phyloP scores from a whole-genome alignment of 75 land plant genomes.

The Adiantum capillusveneris region DNA sequence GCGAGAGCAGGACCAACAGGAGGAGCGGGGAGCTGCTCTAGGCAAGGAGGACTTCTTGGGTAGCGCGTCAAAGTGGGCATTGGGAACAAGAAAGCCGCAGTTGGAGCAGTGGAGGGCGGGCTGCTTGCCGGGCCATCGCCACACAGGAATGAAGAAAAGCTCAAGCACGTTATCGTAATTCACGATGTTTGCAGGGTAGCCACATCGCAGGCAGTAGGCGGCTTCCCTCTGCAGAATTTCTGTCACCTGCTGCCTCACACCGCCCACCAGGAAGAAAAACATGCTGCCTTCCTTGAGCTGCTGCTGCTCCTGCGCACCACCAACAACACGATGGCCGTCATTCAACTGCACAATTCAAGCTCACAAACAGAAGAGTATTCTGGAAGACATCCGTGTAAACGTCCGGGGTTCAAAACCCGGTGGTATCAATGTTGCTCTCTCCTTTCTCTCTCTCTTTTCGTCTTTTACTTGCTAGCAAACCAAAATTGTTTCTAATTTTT shows the following conservation, averaged over 20 bases:
- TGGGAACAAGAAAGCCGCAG: slow-evolving; percentile 48
- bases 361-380: no score
- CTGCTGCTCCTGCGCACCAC: no score
- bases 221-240: slow-evolving; percentile 41
- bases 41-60: background rate
- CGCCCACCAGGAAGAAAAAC: slow-evolving; percentile 83
- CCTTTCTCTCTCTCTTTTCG: no score
- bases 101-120: slow-evolving; percentile 43
- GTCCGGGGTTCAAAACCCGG: no score
- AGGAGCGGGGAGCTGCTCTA: background rate
- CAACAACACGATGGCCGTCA: no score
- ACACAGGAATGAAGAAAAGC: slow-evolving; percentile 73
- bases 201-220: slow-evolving; percentile 56
- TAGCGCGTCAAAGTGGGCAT: slow-evolving; percentile 7
- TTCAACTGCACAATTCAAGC: no score
- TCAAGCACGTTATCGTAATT: slow-evolving; percentile 61
- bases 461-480: no score
- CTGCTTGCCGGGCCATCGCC: slow-evolving; percentile 58
- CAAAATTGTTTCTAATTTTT: no score
- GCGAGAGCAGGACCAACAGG: slow-evolving; percentile 46
- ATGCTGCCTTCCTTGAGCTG: no score
- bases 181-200: slow-evolving; percentile 47
- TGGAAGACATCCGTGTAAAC: no score
- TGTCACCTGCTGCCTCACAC: slow-evolving; percentile 44
- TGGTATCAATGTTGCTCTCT: no score